These are phyloP conservation scores for Cryptococcus deneoformans DNA, from an alignment of 1,284 basidiomycete species.

Conservation along the genomic window DNA sequence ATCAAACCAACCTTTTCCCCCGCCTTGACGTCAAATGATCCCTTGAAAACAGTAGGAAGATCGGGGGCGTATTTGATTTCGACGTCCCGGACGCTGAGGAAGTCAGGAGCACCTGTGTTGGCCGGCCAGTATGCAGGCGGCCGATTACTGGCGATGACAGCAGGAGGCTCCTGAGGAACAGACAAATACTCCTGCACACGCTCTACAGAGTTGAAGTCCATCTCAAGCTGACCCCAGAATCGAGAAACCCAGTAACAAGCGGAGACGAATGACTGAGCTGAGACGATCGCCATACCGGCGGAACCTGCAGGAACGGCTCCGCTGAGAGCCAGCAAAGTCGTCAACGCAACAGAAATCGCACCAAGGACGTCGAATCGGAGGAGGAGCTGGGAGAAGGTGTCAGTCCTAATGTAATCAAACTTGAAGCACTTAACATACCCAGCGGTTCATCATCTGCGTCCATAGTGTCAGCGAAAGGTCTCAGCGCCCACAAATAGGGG, in stretches of 20 bases:
- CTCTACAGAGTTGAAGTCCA: constrained; percentile 73
- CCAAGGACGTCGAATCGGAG: constrained; percentile 75
- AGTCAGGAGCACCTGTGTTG: constrained; percentile 37
- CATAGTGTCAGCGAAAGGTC: background rate
- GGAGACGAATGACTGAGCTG: constrained; percentile 48
- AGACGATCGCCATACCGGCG: constrained; percentile 80
- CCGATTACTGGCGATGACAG: constrained; percentile 62
- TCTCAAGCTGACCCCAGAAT: constrained; percentile 49
- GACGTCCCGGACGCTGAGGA: constrained; percentile 67
- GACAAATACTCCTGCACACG: constrained; percentile 84
- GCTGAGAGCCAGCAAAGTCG: constrained; percentile 70
- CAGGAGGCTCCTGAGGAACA: constrained; percentile 79
- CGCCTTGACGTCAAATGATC: constrained; percentile 68
- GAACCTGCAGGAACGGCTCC: constrained; percentile 67
- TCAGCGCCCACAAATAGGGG: background rate
- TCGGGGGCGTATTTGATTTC: constrained; percentile 80
- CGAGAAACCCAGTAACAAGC: constrained; percentile 49
- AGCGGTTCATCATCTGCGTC: constrained; percentile 67
- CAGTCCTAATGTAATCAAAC: background rate
- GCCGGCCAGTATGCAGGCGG: constrained; percentile 86
- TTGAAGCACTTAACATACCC: constrained; percentile 51
- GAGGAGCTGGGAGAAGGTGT: constrained; percentile 32
- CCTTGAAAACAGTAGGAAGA: constrained; percentile 74
- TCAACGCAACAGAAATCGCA: constrained; percentile 68
- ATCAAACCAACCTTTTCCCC: constrained; percentile 69